phyloP scores from a whole-genome alignment of 345 rosid species.

The Schrenkiella parvula region DNA sequence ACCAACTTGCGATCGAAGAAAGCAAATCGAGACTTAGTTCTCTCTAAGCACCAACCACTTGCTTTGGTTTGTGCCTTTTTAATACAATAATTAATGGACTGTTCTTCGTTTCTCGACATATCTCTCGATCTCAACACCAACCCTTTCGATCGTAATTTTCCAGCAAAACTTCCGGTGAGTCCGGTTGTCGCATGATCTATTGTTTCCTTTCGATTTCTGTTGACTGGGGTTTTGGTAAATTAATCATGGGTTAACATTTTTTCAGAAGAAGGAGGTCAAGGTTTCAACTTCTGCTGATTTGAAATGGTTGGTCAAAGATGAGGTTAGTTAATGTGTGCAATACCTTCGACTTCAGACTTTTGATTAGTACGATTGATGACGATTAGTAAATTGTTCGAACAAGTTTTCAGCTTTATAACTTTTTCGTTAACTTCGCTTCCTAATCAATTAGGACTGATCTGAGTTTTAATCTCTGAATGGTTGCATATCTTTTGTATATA shows the following conservation, averaged over 20 bases:
- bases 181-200: background rate
- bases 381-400: background rate
- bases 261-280: conserved; percentile 37
- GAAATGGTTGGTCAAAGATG: conserved; percentile 30
- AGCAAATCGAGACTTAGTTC: conserved; percentile 8
- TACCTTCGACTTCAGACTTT: background rate
- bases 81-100: conserved; percentile 17
- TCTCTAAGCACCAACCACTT: conserved; percentile 9
- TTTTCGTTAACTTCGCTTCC: background rate
- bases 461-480: background rate
- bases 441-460: background rate
- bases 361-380: background rate
- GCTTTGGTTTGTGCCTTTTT: background rate
- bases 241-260: conserved; percentile 15
- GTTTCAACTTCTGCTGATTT: conserved; percentile 7
- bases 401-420: background rate
- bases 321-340: conserved; percentile 36
- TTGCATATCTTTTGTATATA: background rate
- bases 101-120: conserved; percentile 40
- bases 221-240: background rate
- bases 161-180: conserved; percentile 44
- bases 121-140: conserved; percentile 61
- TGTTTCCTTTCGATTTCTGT: background rate
- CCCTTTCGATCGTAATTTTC: conserved; percentile 18
- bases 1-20: conserved; percentile 26